Evolutionary conservation across 2,329 filamentous ascomycete species (phyloP), one percentile per base, ranked within the genome.

Genomic region (Colletotrichum costaricense): DNA sequence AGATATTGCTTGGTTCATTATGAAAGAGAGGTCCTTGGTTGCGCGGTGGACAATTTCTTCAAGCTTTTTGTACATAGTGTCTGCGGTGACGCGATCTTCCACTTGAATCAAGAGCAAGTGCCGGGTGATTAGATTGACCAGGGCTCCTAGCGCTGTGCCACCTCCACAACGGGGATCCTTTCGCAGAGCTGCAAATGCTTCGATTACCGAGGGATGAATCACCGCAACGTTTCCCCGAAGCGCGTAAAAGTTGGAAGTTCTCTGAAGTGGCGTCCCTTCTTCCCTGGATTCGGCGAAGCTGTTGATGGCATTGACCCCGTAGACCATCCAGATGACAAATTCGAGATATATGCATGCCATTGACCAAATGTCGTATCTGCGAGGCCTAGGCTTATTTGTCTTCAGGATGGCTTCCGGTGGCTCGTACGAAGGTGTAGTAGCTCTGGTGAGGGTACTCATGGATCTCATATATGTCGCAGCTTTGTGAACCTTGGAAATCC

Each of bases 351-450:
- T 76, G 22, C 79, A 81, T 0, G 79, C 80, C 63, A 81, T 74
- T 0, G 79, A 79, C 80, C 80, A 82, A 5, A 77, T 75, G 14
- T 82, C 80, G n/a, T 79, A 81, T 0, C 68, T 62, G 0, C 79
- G 74, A 1, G 79, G 77, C 4, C 75, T 63, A 0, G 74, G 63
- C 4, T 26, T 22, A 2, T 38, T 4, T 0, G 11, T 54, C 11
- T 54, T 28, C 22, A 30, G 8, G 2, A 24, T 2, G 11, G 28
- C 57, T 30, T 71, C 68, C 0, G 68, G 68, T 11, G 68, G 38
- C 3, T 58, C 42, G 46, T 71, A 71, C 3, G 62, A 28, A 2
- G 30, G 33, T 6, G 68, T 66, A 5, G 54, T 60, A 0, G 55
- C 60, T 14, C 24, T 30, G 7, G 68, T 70, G 16, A 24, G 8